Evolutionary conservation across 129 eudicot genomes (phyloP).

Genomic region (Flaveria bidentis): DNA sequence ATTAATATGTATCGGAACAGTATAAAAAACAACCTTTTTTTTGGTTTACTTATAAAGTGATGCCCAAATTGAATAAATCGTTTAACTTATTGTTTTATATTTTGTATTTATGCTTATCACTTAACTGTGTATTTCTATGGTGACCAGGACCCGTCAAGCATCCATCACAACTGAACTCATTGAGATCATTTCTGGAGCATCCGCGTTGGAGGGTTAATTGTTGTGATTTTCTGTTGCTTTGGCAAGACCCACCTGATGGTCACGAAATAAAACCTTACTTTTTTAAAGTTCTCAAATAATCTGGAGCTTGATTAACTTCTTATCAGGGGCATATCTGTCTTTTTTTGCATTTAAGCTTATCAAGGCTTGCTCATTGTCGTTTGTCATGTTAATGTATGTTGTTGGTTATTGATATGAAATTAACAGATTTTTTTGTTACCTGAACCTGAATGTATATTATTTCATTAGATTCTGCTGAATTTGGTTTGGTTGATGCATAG

Average conservation of each 20-base stretch:
- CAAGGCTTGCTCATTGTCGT: slow-evolving; percentile 30
- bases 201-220: slow-evolving; percentile 77
- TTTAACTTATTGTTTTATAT: background rate
- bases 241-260: slow-evolving; percentile 35
- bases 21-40: too few species aligned
- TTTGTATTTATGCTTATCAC: slow-evolving; percentile 5
- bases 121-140: slow-evolving; percentile 1
- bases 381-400: slow-evolving; percentile 32
- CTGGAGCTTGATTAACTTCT: slow-evolving; percentile 23
- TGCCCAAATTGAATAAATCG: background rate
- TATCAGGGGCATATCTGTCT: slow-evolving; percentile 29
- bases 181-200: slow-evolving; percentile 97
- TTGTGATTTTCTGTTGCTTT: slow-evolving; percentile 13
- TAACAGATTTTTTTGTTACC: background rate
- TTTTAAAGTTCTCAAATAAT: slow-evolving; percentile 27
- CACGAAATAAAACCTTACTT: slow-evolving; percentile 50
- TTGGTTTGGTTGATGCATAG: background rate
- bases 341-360: slow-evolving; percentile 21
- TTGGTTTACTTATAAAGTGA: too few species aligned
- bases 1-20: background rate
- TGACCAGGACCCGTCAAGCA: slow-evolving; percentile 95
- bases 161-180: slow-evolving; percentile 88
- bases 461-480: background rate
- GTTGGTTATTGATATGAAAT: slow-evolving; percentile 23
- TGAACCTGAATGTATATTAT: background rate